Evolutionary conservation across 2,329 filamentous ascomycete species (phyloP).

Genomic region (Clarireedia monteithiana): DNA sequence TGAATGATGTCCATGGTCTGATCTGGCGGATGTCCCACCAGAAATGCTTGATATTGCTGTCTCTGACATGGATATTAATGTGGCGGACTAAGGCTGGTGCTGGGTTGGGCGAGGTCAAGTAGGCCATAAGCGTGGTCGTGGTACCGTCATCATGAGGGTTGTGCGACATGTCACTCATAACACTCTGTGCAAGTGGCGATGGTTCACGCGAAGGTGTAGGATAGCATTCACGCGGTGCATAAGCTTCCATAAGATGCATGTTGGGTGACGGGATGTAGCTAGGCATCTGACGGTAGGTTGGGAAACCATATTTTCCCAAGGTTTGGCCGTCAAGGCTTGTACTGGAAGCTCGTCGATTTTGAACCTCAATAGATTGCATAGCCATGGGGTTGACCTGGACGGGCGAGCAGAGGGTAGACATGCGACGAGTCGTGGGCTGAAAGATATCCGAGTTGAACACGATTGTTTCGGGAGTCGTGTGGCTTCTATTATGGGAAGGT

Average conservation of each 20-base stretch:
- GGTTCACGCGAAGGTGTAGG: conserved; percentile 35
- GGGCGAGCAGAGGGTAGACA: conserved; percentile 27
- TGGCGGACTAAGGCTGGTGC: conserved; percentile 75
- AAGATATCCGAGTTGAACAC: conserved; percentile 29
- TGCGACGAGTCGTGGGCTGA: conserved; percentile 24
- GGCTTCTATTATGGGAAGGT: conserved; percentile 48
- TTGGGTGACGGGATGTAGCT: conserved; percentile 35
- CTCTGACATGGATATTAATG: conserved; percentile 60
- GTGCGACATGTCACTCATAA: conserved; percentile 28
- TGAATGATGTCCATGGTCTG: conserved; percentile 76
- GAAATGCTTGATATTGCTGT: conserved; percentile 69
- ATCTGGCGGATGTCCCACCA: conserved; percentile 96
- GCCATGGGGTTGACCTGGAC: conserved; percentile 18
- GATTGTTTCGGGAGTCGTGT: conserved; percentile 51
- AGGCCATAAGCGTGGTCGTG: conserved; percentile 66
- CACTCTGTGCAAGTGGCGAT: conserved; percentile 32
- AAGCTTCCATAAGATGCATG: conserved; percentile 28
- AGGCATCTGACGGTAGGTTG: conserved; percentile 74
- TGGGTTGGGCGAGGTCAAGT: conserved; percentile 73
- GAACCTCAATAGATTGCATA: conserved; percentile 28
- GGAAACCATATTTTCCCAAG: conserved; percentile 67
- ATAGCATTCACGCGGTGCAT: conserved; percentile 36
- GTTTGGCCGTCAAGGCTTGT: conserved; percentile 59
- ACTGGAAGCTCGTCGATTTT: conserved; percentile 54
- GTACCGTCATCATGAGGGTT: conserved; percentile 29